Percentiles rank a stretch among this genome's conserved stretches.
These are phyloP conservation scores for Aspergillus udagawae DNA, from an alignment of 2,329 filamentous ascomycete genomes.

Conservation along the genomic window DNA sequence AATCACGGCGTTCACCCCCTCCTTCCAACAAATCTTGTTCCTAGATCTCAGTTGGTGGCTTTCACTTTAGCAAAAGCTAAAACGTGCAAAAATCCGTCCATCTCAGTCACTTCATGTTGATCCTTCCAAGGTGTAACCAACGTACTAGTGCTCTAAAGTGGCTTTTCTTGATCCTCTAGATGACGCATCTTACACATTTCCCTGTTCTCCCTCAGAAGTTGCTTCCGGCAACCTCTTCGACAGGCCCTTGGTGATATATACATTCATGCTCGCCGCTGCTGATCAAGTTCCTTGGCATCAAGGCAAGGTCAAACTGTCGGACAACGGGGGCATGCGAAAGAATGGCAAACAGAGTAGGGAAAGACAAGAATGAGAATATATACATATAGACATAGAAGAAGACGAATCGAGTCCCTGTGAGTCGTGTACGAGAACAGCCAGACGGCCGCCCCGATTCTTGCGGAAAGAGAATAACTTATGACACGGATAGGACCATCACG, in stretches of 20 bases:
- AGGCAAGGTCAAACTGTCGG: not conserved
- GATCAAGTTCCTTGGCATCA: not conserved
- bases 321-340: not conserved
- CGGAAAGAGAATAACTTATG: not conserved
- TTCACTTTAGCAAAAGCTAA: too few relatives aligned
- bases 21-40: too few relatives aligned
- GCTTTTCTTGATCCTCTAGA: not conserved
- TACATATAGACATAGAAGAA: not conserved
- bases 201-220: not conserved
- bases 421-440: not conserved
- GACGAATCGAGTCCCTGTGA: not conserved
- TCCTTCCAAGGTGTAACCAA: not conserved
- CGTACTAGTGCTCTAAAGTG: not conserved
- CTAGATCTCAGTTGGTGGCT: too few relatives aligned
- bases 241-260: not conserved
- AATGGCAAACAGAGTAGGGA: not conserved
- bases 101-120: not conserved
- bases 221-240: not conserved
- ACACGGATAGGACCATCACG: not conserved
- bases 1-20: not conserved
- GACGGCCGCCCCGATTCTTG: not conserved
- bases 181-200: not conserved
- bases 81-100: too few relatives aligned
- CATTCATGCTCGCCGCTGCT: not conserved
- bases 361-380: not conserved